Base-by-base conservation (phyloP, 108 stramenopile species). In the Mayamaea pseudoterrestris region DNA sequence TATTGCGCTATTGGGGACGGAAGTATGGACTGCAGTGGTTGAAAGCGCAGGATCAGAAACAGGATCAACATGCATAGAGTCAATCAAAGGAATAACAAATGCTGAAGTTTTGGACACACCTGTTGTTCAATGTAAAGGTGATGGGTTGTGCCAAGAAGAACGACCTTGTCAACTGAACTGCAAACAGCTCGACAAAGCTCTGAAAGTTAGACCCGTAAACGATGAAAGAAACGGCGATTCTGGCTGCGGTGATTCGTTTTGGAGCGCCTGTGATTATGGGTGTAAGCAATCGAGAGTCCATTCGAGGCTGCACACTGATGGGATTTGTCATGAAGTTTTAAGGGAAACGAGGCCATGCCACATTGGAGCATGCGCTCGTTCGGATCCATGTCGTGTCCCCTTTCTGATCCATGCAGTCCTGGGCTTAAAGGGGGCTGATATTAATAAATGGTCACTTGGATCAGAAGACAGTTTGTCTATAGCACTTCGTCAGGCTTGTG, bases 221-320 rank as follows among this genome's bases (percentile, higher is more conserved):
- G 41, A 53, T 26, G 28, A 26, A 20, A n/a, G 31, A 24, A 22
- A 36, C 3, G 27, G 21, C n/a, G 20, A 53, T 27, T 22, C 4
- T 0, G 27, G 44, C 27, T 55, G 65, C 43, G 27, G 47, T 21
- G 28, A 41, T 40, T 16, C 30, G 29, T 39, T 52, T 18, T 86
- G 84, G 84, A 71, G 73, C 53, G 78, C 70, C 6, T 88, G 85
- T 49, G 76, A 83, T 35, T 60, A 69, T 36, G 44, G 71, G 18
- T 88, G 85, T 46, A 30, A 61, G 7, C 85, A 88, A 50, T 60
- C 80, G 5, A 53, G 61, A 30, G 44, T 82, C 1, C 35, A 50
- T 2, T 60, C 69, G 0, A 27, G 47, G 7, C 35, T 39, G 11
- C 54, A 62, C 47, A 55, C 53, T 35, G 78, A 80, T 27, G 66